A percentile compares a stretch with the other conserved stretches of the same genome.
Conservation (phyloP, 371 early-diverging fungal genomes). For the Blakeslea trispora region DNA sequence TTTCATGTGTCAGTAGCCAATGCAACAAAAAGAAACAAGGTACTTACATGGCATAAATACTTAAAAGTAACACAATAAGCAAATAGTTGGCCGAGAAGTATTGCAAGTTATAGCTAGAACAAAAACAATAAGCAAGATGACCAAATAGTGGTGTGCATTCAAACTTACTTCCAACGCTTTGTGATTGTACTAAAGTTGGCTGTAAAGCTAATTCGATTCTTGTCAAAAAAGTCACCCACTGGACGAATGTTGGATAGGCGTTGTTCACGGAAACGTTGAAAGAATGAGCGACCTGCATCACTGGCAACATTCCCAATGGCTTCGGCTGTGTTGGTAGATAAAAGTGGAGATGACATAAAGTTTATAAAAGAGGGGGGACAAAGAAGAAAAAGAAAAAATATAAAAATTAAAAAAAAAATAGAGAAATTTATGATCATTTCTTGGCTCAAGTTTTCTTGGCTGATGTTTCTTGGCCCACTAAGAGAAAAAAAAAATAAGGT, state of each 20-base stretch:
- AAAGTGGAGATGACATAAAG: constrained; percentile 29
- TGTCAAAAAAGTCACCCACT: constrained; percentile 65
- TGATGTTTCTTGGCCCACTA: no score
- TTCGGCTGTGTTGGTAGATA: constrained; percentile 27
- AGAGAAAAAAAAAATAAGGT: no score
- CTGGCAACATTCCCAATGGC: constrained; percentile 31
- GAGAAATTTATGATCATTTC: no score
- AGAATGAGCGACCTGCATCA: constrained; percentile 44
- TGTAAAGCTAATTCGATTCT: constrained; percentile 58
- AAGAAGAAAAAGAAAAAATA: no score
- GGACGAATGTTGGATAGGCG: constrained; percentile 55
- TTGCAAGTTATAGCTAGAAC: constrained; percentile 64
- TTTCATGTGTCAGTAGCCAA: no score
- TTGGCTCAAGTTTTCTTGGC: no score
- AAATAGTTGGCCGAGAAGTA: constrained; percentile 71
- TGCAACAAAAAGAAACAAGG: neutral
- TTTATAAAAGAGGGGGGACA: neutral
- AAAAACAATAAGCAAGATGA: constrained; percentile 2
- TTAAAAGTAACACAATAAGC: constrained; percentile 55
- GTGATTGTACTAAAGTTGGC: constrained; percentile 46
- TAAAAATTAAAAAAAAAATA: no score
- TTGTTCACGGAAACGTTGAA: constrained; percentile 42
- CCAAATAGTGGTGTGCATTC: neutral
- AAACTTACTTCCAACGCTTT: constrained; percentile 55
- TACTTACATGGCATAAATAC: constrained; percentile 67